Base-by-base conservation (phyloP, 257 asterid genomes). In the Ballota nigra region DNA sequence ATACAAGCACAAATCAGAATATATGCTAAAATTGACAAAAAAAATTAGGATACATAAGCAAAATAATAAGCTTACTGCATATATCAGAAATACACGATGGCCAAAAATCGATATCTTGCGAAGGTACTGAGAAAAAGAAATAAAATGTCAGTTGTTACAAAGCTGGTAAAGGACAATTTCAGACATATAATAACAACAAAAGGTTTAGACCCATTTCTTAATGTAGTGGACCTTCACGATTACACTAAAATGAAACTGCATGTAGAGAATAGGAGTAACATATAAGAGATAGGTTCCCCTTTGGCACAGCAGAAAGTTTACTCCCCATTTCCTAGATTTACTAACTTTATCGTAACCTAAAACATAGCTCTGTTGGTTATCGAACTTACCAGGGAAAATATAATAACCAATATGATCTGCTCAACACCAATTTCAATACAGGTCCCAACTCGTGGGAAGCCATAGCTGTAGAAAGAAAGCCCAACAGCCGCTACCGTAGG, bases 401-500 rank as follows among this genome's bases (percentile, higher is more conserved):
- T 66, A 74, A 95, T 64, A 23, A 92, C 96, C 78, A 95, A 78
- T 68, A 95, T 71, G 74, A 95, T 92, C 86, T 92, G 97, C 81
- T 89, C 77, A 20, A 77, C 91, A 68, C 99, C 99, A 16, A 95
- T 92, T 82, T 95, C 99, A n/a, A 92, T 73, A 77, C 99, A 95
- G 31, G 88, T 66, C 79, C 99, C 99, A 79, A 92, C 86, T 72
- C 86, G 85, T 61, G 99, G 96, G 78, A 92, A 88, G 57, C 98
- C 99, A 72, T 88, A 95, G 84, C 96, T 87, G 78, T 84, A 92
- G 88, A 95, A 95, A 52, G 99, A 95, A 78, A 95, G 98, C 67
- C 99, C 99, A 66, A 95, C 92, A 24, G 99, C 97, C 19, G 99
- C 99, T 74, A 95, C 74, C 3, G 99, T 92, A 52, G 99, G 98